Evolutionary conservation across 2,329 filamentous ascomycete species (phyloP), one percentile per base, ranked within the genome.

Genomic region (Teratosphaeria nubilosa): DNA sequence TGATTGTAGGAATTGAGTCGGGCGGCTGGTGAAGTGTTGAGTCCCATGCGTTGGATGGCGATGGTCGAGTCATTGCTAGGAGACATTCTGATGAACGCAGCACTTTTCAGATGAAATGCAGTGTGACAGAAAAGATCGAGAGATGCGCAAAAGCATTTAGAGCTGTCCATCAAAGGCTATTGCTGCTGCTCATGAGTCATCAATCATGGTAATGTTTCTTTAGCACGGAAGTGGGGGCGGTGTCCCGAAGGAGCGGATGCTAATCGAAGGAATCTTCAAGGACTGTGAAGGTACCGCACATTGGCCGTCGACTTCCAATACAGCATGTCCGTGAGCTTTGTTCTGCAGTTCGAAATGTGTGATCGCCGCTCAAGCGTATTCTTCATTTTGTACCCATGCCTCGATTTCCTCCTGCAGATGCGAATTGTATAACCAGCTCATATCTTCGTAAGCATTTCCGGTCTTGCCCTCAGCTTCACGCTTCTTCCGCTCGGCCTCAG

Each of bases 401-500:
- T 61, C 50, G 14, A 66, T 58, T 3, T 61, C 59, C 50, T 59
- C 51, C 16, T 66, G 59, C 11, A 65, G 56, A 22, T 59, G 31
- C 6, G 59, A 57, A 50, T 32, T 22, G 45, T 60, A 65, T 25
- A 67, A 54, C 64, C 65, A 66, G 13, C 48, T 24, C 51, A 60
- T 62, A 41, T 67, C 64, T n/a, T 65, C 58, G 5, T 51, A 58
- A 32, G 59, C 54, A 25, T 24, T 10, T 27, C 41, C 56, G 24
- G 54, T 57, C 27, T 66, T 66, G 13, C 63, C 62, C 53, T 64
- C 56, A 6, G 55, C 61, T 14, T 62, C 34, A 16, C 62, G 34
- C 27, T 56, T 62, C 48, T 63, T 34, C 25, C 65, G 53, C 48
- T 67, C 65, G 2, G 58, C 62, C 56, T 67, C 65, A 6, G 65